Base-by-base conservation (phyloP, 352 stramenopile genomes). In the Pythium dissotocum region DNA sequence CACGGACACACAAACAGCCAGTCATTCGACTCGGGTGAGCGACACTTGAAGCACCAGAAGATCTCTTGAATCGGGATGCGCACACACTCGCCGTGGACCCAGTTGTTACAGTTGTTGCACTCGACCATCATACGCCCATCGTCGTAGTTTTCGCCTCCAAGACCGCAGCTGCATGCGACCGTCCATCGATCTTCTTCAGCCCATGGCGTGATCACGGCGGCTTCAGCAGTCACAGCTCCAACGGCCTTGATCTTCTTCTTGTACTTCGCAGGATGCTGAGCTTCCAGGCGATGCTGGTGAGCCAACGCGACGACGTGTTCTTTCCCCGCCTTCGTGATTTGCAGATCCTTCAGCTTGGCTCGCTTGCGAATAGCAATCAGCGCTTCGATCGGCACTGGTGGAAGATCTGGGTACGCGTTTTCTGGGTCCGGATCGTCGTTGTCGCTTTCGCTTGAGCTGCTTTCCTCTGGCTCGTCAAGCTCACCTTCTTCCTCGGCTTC, bases 1-100 rank as follows among this genome's bases (percentile, higher is more conserved):
- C 86, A 94, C 24, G 77, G 69, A 58, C 85, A 93, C 33, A 89
- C 74, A 52, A 93, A 90, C 49, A 85, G 80, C 85, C 85, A 93
- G 26, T 85, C 61, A 9, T 67, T 56, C 18, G 57, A 48, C 44
- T 52, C 44, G 18, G 40, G 38, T 2, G 21, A 48, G 4, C 61
- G 61, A 64, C 85, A 90, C 33, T 79, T 76, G 65, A 83, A 85
- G 58, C 82, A 91, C 56, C 78, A 58, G 46, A 90, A 91, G 30
- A 79, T 76, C 42, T 90, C 80, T 42, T 82, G 78, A 6, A 78
- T 73, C 16, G 77, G 72, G 5, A 69, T 44, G 13, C 73, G 74
- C 21, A 79, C 75, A 49, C 85, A 93, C 38, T 75, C 73, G 21
- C 76, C 79, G 61, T 93, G 85, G n/a, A 90, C 72, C 79, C 79